phyloP scores from a whole-genome alignment of 1,284 basidiomycete species.

The Lignosus rhinocerotis region DNA sequence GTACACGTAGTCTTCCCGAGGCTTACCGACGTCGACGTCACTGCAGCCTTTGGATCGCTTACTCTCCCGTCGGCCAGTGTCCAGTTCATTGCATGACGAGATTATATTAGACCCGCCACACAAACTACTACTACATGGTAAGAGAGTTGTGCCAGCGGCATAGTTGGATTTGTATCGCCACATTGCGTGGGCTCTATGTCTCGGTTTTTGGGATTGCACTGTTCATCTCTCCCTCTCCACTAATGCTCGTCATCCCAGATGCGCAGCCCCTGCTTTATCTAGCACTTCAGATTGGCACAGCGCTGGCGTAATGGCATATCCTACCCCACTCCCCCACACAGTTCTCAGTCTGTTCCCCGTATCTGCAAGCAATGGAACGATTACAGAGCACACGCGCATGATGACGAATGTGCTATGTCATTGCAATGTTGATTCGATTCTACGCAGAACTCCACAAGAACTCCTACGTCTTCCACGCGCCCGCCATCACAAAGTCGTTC shows the following conservation, averaged over 20 bases:
- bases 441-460: too few relatives aligned
- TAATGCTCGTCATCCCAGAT: too few relatives aligned
- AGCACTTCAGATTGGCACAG: not conserved
- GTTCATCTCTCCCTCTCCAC: too few relatives aligned
- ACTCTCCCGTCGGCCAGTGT: not conserved
- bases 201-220: not conserved
- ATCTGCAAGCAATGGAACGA: too few relatives aligned
- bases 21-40: not conserved
- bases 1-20: not conserved
- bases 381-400: too few relatives aligned
- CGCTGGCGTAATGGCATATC: not conserved
- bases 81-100: not conserved
- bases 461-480: not conserved
- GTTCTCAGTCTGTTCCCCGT: not conserved
- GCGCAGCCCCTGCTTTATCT: too few relatives aligned
- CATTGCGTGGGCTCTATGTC: not conserved
- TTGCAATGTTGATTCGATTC: too few relatives aligned
- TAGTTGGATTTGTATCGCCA: not conserved
- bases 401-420: too few relatives aligned
- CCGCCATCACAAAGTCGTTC: not conserved
- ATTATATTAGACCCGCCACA: not conserved
- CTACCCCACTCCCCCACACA: not conserved
- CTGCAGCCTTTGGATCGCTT: not conserved
- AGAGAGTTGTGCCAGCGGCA: not conserved
- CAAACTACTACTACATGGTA: not conserved